phyloP scores from a whole-genome alignment of 2,329 filamentous ascomycete genomes.

The Dothidotthia symphoricarpi region DNA sequence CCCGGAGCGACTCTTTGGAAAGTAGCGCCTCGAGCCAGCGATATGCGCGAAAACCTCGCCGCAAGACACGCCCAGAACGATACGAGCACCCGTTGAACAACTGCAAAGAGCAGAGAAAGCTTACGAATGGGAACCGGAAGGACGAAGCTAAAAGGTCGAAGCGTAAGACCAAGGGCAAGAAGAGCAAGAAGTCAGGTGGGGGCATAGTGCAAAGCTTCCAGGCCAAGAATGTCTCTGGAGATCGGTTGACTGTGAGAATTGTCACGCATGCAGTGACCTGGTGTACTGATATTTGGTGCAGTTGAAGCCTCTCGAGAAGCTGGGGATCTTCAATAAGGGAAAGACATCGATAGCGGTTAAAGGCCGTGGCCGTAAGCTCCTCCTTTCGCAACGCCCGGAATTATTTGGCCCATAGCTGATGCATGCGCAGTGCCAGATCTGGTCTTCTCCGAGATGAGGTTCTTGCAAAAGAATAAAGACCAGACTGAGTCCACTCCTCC shows the following conservation, averaged over 20 bases:
- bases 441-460: constrained; percentile 53
- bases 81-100: constrained; percentile 43
- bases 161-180: constrained; percentile 39
- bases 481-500: constrained; percentile 24
- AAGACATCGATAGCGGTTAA: constrained; percentile 47
- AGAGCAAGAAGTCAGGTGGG: constrained; percentile 37
- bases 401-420: constrained; percentile 19
- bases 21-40: constrained; percentile 21
- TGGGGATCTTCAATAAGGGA: constrained; percentile 52
- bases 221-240: constrained; percentile 46
- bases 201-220: constrained; percentile 46
- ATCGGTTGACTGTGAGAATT: constrained; percentile 48
- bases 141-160: constrained; percentile 34
- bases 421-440: constrained; percentile 49
- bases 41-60: constrained; percentile 47
- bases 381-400: constrained; percentile 8
- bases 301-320: constrained; percentile 44
- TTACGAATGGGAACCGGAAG: constrained; percentile 15
- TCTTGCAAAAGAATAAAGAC: constrained; percentile 43
- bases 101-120: constrained; percentile 25
- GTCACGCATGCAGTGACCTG: constrained; percentile 9
- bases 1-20: constrained; percentile 12
- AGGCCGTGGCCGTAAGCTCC: constrained; percentile 44
- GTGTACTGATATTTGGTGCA: constrained; percentile 34
- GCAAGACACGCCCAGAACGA: constrained; percentile 48